phyloP scores from a whole-genome alignment of 495 filamentous ascomycete species.

The Hypoxylon fuscum region DNA sequence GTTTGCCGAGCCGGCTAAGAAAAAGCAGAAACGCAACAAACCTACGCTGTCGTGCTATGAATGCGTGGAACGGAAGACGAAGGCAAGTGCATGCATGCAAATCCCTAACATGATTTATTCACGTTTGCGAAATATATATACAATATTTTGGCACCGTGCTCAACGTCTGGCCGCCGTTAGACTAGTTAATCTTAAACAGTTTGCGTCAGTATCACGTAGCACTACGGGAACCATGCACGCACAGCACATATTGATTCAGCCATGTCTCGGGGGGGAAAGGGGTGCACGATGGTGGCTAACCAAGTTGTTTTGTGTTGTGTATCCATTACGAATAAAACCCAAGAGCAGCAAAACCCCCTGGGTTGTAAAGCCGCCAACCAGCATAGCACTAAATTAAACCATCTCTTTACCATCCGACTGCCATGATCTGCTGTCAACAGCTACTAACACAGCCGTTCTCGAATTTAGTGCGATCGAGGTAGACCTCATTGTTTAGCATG shows the following conservation, averaged over 20 bases:
- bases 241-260: not conserved
- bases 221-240: constrained; percentile 41
- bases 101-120: not conserved
- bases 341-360: too few species aligned
- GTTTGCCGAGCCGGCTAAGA: constrained; percentile 53
- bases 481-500: constrained; percentile 73
- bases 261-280: too few species aligned
- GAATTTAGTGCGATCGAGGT: constrained; percentile 63
- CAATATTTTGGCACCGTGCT: constrained; percentile 6
- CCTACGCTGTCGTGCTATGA: constrained; percentile 76
- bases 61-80: constrained; percentile 76
- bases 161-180: constrained; percentile 26
- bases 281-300: too few species aligned
- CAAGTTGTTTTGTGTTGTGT: too few species aligned
- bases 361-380: not conserved
- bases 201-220: constrained; percentile 49
- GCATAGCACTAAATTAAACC: constrained; percentile 5
- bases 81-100: constrained; percentile 58
- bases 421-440: constrained; percentile 3
- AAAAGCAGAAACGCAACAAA: constrained; percentile 80
- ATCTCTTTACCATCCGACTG: constrained; percentile 14
- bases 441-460: constrained; percentile 26
- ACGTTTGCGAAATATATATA: constrained; percentile 3
- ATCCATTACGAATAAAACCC: too few species aligned
- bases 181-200: constrained; percentile 20